Conservation (phyloP, 495 filamentous ascomycete species). For the Xylaria scruposa region DNA sequence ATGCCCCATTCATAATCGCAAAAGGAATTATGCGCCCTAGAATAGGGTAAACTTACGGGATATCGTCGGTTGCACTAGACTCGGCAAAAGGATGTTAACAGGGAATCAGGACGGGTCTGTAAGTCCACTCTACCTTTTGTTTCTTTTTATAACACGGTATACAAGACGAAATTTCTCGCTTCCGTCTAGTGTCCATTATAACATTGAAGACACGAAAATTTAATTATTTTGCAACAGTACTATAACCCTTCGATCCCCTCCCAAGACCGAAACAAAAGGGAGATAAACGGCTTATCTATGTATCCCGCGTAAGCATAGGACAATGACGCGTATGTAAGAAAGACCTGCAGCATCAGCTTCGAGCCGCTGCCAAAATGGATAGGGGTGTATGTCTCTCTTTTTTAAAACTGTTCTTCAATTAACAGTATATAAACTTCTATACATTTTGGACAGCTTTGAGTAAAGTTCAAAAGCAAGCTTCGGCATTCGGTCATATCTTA, state of each 20-base stretch:
- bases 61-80: slow-evolving; percentile 21
- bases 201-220: not conserved
- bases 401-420: not conserved
- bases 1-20: too few species aligned
- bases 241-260: not conserved
- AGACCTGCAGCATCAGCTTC: not conserved
- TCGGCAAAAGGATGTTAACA: not conserved
- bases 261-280: too few species aligned
- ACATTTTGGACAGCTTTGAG: not conserved
- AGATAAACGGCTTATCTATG: not conserved
- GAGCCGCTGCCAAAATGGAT: too few species aligned
- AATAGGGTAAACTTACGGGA: not conserved
- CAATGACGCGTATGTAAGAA: not conserved
- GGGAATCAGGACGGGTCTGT: not conserved
- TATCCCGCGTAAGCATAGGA: not conserved
- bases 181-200: slow-evolving; percentile 12
- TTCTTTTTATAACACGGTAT: slow-evolving; percentile 28
- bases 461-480: not conserved
- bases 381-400: too few species aligned
- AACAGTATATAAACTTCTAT: not conserved
- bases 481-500: not conserved
- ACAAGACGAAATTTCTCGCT: slow-evolving; percentile 21
- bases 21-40: too few species aligned
- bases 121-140: slow-evolving; percentile 23
- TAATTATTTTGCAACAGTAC: not conserved